Evolutionary conservation across 805 yeast species (phyloP), one percentile per base, ranked within the genome.

Genomic region (Metschnikowia gelsemii): DNA sequence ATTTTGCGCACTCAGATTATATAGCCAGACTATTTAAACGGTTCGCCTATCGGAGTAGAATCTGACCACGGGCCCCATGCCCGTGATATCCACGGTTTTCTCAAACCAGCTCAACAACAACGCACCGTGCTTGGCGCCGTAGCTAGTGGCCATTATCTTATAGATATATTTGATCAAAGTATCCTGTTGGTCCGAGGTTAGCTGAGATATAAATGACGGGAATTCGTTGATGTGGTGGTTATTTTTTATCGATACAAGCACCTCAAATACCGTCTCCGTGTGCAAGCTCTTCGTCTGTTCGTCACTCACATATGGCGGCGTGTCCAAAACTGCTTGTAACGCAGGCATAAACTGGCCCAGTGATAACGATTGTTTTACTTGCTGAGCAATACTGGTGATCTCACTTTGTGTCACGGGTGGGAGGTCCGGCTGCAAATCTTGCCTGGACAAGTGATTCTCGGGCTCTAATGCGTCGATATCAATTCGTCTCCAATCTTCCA

Each of bases 401-500:
- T 84, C 87, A 28, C 70, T 59, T 24, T 56, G 56, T 3, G 75
- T 38, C 61, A 61, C 28, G 72, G 66, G 39, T 7, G 76, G 75
- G 31, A 73, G 63, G 49, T 75, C 72, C 9, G 83, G 82, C 16
- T 76, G 64, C 55, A 87, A 72, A 38, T 86, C 91, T 51, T 75
- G 79, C 32, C 73, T 72, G 23, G 82, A 72, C 48, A 86, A 63
- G 55, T 79, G 80, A 53, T 76, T 77, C 34, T 90, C 96, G 3
- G 95, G 86, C 58, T 90, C 96, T 51, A 80, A 81, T 13, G 88
- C 86, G 64, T 93, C 98, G 40, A 93, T 82, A 62, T 93, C 96
- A 54, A 91, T 87, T 75, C 93, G 81, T 77, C 99, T 84, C 95
- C 95, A 86, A 59, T 84, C 89, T 46, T 78, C 82, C 79, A 79